A percentile compares a stretch with the other conserved stretches of the same genome.
Conservation (phyloP, 2,329 filamentous ascomycete species). For the Akanthomyces dipterigenus region DNA sequence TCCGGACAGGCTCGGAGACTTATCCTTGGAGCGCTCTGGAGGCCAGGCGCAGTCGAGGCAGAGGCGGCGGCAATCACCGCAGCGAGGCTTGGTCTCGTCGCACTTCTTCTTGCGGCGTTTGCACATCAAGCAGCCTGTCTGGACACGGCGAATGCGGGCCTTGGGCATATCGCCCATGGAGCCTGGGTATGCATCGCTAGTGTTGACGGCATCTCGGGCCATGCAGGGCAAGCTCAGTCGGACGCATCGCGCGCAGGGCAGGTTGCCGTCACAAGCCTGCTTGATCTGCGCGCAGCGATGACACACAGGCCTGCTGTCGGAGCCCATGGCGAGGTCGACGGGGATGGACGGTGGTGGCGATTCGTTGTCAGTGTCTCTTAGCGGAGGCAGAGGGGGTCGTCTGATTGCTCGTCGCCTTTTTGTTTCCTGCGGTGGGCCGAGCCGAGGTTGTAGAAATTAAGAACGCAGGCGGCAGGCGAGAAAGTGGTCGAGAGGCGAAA, state of each 20-base stretch:
- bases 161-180: slow-evolving; percentile 21
- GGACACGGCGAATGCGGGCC: slow-evolving; percentile 27
- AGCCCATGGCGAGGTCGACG: slow-evolving; percentile 18
- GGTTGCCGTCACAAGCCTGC: slow-evolving; percentile 28
- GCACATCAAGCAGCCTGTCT: slow-evolving; percentile 38
- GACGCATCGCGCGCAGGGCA: slow-evolving; percentile 27
- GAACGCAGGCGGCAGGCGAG: background rate
- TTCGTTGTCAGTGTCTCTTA: background rate
- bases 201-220: slow-evolving; percentile 19
- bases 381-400: background rate
- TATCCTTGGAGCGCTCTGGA: slow-evolving; percentile 16
- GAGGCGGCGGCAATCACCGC: slow-evolving; percentile 30
- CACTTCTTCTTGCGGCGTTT: slow-evolving; percentile 42
- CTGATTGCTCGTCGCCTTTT: background rate
- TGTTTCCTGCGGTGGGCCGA: background rate
- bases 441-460: background rate
- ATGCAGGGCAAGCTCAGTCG: slow-evolving; percentile 27
- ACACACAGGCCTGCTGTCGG: slow-evolving; percentile 25
- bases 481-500: background rate
- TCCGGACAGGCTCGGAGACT: background rate
- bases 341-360: background rate
- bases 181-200: background rate
- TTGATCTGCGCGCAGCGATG: slow-evolving; percentile 30
- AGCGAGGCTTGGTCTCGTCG: slow-evolving; percentile 37
- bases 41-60: slow-evolving; percentile 29